Evolutionary conservation across 2,329 filamentous ascomycete genomes (phyloP).

Genomic region (Fusarium tjaetaba): DNA sequence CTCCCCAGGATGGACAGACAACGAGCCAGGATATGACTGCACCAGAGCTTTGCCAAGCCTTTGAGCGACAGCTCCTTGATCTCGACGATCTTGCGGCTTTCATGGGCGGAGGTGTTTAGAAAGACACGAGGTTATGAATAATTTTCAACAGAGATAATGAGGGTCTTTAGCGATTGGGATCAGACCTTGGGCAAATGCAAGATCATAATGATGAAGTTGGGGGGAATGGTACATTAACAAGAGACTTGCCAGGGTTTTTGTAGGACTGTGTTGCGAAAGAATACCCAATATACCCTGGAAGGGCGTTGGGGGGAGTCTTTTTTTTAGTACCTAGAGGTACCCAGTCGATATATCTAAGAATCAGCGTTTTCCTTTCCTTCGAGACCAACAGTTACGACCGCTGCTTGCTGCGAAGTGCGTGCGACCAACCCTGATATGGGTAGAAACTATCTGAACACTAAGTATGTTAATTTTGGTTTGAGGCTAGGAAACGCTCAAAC

Average conservation of each 20-base stretch:
- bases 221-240: not conserved
- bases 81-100: conserved; percentile 70
- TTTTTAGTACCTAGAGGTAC: conserved; percentile 11
- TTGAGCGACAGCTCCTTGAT: conserved; percentile 69
- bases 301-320: conserved; percentile 42
- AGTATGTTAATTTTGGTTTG: not conserved
- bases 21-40: conserved; percentile 66
- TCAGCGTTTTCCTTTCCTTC: conserved; percentile 5
- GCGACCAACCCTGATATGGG: not conserved
- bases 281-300: conserved; percentile 46
- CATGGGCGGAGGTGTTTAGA: conserved; percentile 68
- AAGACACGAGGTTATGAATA: conserved; percentile 12
- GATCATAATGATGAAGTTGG: conserved; percentile 11
- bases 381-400: not conserved
- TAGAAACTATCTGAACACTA: not conserved
- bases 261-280: conserved; percentile 38
- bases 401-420: not conserved
- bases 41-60: conserved; percentile 66
- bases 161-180: conserved; percentile 15
- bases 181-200: not conserved
- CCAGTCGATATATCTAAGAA: conserved; percentile 13
- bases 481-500: not conserved
- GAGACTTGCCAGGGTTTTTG: conserved; percentile 12
- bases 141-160: conserved; percentile 14
- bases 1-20: conserved; percentile 47